Evolutionary conservation across 2,329 filamentous ascomycete species (phyloP).

Genomic region (Cytospora piceae): DNA sequence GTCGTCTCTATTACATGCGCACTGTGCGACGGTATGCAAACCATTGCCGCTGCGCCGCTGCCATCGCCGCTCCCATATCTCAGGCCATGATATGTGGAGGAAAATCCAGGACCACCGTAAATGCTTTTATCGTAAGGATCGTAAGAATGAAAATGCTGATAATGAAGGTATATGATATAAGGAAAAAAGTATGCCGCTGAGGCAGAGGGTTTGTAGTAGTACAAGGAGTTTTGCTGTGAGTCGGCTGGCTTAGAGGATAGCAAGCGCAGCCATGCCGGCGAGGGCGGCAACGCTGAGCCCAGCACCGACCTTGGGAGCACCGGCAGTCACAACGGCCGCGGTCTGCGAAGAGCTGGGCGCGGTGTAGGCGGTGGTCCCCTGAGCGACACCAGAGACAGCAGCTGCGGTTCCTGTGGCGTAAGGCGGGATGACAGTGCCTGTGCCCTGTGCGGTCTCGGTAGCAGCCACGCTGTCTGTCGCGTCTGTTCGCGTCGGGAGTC

Average conservation of each 20-base stretch:
- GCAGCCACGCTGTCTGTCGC: neutral
- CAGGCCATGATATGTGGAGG: conserved; percentile 23
- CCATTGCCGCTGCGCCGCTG: conserved; percentile 11
- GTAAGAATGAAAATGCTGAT: conserved; percentile 54
- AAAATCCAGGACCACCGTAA: conserved; percentile 37
- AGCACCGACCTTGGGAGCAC: conserved; percentile 41
- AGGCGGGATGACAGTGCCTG: conserved; percentile 38
- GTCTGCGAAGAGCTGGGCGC: conserved; percentile 40
- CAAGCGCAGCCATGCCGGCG: conserved; percentile 48
- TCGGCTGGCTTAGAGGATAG: conserved; percentile 49
- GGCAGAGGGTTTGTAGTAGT: conserved; percentile 6
- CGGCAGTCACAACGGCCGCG: conserved; percentile 40
- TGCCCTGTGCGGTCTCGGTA: conserved; percentile 22
- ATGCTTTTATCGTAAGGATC: conserved; percentile 57
- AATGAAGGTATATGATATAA: conserved; percentile 22
- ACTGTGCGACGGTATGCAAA: conserved; percentile 19
- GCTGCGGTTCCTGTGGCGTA: conserved; percentile 33
- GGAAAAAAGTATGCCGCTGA: conserved; percentile 20
- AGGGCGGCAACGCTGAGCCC: conserved; percentile 52
- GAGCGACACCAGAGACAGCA: conserved; percentile 34
- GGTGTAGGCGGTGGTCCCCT: conserved; percentile 41
- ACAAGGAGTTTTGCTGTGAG: neutral
- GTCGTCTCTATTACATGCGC: conserved; percentile 26
- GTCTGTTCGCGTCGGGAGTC: neutral
- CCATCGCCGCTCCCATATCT: conserved; percentile 20